Evolutionary conservation across 768 basidiomycete species (phyloP).

Genomic region (Russula foetens): DNA sequence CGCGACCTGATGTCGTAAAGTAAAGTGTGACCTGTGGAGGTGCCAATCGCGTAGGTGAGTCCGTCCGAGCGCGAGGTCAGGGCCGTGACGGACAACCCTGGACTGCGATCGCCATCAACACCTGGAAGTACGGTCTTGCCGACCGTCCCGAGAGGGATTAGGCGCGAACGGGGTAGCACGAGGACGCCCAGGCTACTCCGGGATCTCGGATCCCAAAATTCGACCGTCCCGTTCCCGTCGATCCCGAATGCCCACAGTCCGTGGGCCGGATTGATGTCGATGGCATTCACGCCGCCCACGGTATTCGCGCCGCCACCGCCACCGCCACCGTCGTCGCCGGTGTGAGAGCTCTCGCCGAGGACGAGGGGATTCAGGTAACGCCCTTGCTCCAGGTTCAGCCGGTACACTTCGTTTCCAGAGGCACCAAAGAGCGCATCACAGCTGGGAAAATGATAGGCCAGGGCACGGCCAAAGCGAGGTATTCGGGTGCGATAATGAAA

Average conservation of each 20-base stretch:
- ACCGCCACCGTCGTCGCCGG: background rate
- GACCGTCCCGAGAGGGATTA: slow-evolving; percentile 35
- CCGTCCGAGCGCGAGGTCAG: slow-evolving; percentile 83
- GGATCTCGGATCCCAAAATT: slow-evolving; percentile 95
- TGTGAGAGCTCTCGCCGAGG: slow-evolving; percentile 30
- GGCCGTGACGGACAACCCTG: slow-evolving; percentile 63
- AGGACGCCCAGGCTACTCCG: slow-evolving; percentile 66
- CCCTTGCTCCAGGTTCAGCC: slow-evolving; percentile 93
- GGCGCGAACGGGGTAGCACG: slow-evolving; percentile 44
- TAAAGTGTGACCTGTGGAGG: slow-evolving; percentile 89
- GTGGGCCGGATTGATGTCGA: slow-evolving; percentile 92
- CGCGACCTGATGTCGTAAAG: slow-evolving; percentile 90
- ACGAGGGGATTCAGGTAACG: slow-evolving; percentile 79
- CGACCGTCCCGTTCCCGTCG: slow-evolving; percentile 79
- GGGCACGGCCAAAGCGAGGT: slow-evolving; percentile 85
- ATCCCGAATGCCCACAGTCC: slow-evolving; percentile 84
- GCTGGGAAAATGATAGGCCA: slow-evolving; percentile 91
- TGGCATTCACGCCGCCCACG: slow-evolving; percentile 78
- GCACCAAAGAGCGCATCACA: slow-evolving; percentile 86
- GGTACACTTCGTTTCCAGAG: slow-evolving; percentile 81
- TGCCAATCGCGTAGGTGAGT: slow-evolving; percentile 88
- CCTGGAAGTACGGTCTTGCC: slow-evolving; percentile 30
- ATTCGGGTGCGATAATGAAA: slow-evolving; percentile 90
- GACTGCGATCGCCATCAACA: slow-evolving; percentile 27
- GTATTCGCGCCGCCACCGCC: slow-evolving; percentile 40